Evolutionary conservation across 2,329 filamentous ascomycete species (phyloP).

Genomic region (Verticillium isaacii): DNA sequence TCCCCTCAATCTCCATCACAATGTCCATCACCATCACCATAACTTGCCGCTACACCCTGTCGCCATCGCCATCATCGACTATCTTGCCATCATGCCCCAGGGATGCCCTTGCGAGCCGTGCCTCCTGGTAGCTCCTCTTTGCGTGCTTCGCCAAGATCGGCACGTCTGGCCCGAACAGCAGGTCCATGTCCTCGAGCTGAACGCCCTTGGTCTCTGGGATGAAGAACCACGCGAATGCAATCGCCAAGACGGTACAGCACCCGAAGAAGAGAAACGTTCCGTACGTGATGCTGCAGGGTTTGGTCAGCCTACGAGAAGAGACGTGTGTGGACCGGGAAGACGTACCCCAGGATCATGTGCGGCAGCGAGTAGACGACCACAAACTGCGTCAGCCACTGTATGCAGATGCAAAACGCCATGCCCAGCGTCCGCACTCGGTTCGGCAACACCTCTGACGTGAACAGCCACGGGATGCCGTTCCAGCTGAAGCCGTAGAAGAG

Average conservation of each 20-base stretch:
- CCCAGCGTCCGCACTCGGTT: constrained; percentile 18
- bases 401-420: constrained; percentile 16
- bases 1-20: no score
- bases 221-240: constrained; percentile 21
- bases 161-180: constrained; percentile 12
- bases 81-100: neutral
- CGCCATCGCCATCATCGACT: neutral
- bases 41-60: neutral
- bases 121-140: neutral
- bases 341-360: constrained; percentile 18
- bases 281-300: constrained; percentile 18
- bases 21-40: neutral
- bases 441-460: constrained; percentile 11
- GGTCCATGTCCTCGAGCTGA: constrained; percentile 20
- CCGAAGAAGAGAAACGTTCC: constrained; percentile 42
- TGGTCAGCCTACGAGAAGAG: neutral
- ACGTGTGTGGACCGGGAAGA: neutral
- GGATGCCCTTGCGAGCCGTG: constrained; percentile 1
- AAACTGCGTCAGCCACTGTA: constrained; percentile 22
- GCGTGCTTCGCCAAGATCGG: neutral
- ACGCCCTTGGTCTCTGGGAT: constrained; percentile 19
- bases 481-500: constrained; percentile 18
- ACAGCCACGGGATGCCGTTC: constrained; percentile 14
- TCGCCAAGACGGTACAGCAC: constrained; percentile 28
- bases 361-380: constrained; percentile 19